Conservation (phyloP, 1,284 basidiomycete genomes). For the Crucibulum cyathiforme region DNA sequence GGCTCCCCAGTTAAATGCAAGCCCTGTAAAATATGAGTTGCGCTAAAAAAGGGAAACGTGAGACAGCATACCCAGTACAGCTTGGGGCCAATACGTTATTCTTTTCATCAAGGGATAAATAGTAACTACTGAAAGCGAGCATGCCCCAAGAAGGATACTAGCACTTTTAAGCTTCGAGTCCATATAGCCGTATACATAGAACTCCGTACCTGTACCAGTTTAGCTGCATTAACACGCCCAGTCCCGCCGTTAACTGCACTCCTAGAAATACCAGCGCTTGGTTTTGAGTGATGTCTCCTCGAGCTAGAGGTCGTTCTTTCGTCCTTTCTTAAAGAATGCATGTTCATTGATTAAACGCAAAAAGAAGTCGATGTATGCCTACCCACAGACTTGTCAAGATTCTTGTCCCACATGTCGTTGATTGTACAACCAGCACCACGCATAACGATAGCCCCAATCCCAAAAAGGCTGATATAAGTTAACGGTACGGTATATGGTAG, state of each 20-base stretch:
- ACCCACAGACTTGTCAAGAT: slow-evolving; percentile 93
- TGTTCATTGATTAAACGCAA: background rate
- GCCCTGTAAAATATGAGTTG: slow-evolving; percentile 53
- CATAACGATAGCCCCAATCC: slow-evolving; percentile 93
- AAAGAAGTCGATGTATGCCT: slow-evolving; percentile 36
- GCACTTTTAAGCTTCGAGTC: background rate
- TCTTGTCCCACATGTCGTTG: slow-evolving; percentile 98
- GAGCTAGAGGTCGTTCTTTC: slow-evolving; percentile 69
- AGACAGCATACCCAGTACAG: slow-evolving; percentile 76
- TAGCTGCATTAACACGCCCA: slow-evolving; percentile 90
- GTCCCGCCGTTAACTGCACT: slow-evolving; percentile 81
- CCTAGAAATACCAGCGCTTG: slow-evolving; percentile 88
- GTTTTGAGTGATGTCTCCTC: slow-evolving; percentile 78
- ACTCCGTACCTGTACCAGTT: slow-evolving; percentile 90
- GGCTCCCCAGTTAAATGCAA: slow-evolving; percentile 98
- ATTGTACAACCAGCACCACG: slow-evolving; percentile 98
- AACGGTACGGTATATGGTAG: slow-evolving; percentile 71
- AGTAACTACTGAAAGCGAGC: slow-evolving; percentile 86
- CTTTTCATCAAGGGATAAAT: slow-evolving; percentile 99
- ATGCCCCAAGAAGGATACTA: slow-evolving; percentile 91
- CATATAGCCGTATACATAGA: background rate
- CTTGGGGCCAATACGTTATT: slow-evolving; percentile 96
- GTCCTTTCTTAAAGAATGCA: slow-evolving; percentile 43
- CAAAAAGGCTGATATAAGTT: slow-evolving; percentile 85
- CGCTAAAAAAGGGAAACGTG: slow-evolving; percentile 3